Base-by-base conservation (phyloP, 495 filamentous ascomycete genomes). In the Bacidia gigantensis region DNA sequence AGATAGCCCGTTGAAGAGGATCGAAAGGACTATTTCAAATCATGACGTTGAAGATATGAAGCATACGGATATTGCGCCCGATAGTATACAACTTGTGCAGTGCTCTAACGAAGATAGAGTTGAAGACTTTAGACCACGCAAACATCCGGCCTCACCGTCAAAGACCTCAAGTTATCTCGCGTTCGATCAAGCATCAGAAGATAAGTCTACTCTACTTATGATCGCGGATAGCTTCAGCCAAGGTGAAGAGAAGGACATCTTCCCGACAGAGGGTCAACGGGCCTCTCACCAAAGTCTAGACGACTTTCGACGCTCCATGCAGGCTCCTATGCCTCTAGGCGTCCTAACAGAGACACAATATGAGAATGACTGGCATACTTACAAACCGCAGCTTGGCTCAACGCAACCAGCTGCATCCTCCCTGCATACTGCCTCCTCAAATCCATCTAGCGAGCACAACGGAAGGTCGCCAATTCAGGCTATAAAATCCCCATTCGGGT, bases 261-360 rank as follows among this genome's bases (percentile, higher is more conserved):
- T 14, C 29, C 7, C 9, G 41, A 17, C 53, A 3, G 46, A 56
- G 21, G 25, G 14, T 32, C 21, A 48, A n/a, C 39, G 54, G 46
- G 49, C 46, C 25, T 55, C 58, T 3, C 26, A 46, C 12, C 56
- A 55, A 41, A 44, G 53, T 25, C 25, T 45, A 32, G 32, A 20
- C 11, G 46, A 56, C 32, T 50, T 59, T 23, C 48, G n/a, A 12
- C 46, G 39, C 26, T 11, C 25, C 14, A 51, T 54, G 20, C 35
- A 21, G 3, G 21, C 56, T 14, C 42, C 57, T 23, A n/a, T 17
- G 20, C 14, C 9, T 9, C 51, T 48, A 1, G 24, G 23, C 10
- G 41, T 58, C 7, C 47, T 60, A 50, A 60, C 60, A 5, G 60
- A 60, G 46, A 60, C 57, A 12, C 60, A 62, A 44, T 60, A 45